These are phyloP conservation scores for Blastomyces percursus DNA, from an alignment of 2,329 filamentous ascomycete genomes.

Conservation along the genomic window DNA sequence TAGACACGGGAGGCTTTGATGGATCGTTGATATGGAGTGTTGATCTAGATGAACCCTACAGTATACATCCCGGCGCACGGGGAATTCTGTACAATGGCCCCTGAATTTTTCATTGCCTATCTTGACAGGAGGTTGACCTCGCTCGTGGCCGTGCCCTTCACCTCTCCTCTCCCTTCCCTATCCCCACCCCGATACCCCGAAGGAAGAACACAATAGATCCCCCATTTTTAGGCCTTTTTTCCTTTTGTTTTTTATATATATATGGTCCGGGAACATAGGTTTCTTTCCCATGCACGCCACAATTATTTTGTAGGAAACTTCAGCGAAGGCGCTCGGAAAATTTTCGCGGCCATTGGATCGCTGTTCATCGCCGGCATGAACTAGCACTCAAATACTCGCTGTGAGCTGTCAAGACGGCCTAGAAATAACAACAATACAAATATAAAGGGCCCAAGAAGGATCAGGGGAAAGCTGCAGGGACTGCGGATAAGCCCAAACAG, in stretches of 20 bases:
- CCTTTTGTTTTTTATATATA: not conserved
- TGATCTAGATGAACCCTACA: not conserved
- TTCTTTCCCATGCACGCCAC: too few species aligned
- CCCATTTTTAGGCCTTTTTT: not conserved
- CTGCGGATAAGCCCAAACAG: not conserved
- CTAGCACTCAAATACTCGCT: not conserved
- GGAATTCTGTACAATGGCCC: not conserved
- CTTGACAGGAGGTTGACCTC: not conserved
- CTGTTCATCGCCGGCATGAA: not conserved
- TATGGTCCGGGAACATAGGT: not conserved
- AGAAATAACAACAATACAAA: not conserved
- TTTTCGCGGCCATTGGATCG: not conserved
- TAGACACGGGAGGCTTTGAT: too few species aligned
- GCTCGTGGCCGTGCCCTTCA: not conserved
- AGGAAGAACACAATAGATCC: not conserved
- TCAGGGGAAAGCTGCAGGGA: not conserved
- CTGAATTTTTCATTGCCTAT: too few species aligned
- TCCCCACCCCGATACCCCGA: not conserved
- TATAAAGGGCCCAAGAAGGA: not conserved
- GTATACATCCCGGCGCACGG: not conserved
- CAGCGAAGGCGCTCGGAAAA: not conserved
- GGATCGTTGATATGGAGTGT: not conserved
- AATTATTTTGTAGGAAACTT: not conserved
- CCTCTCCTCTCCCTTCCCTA: not conserved
- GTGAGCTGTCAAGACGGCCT: not conserved